phyloP scores from a whole-genome alignment of 805 yeast genomes.

The Ogataea allantospora region DNA sequence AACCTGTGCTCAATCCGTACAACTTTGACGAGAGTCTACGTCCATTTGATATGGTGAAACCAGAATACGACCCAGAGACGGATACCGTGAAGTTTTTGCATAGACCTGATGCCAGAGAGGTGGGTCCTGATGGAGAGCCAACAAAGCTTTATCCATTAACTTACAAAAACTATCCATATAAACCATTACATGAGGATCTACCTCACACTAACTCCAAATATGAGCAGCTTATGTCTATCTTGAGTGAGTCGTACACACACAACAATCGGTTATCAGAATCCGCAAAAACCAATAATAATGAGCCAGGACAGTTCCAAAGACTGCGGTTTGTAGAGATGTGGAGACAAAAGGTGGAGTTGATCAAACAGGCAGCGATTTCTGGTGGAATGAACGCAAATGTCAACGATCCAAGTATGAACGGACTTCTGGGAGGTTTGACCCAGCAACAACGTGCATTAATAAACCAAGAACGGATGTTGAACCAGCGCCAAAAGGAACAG shows the following conservation, averaged over 20 bases:
- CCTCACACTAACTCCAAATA: slow-evolving; percentile 80
- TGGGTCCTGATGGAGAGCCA: slow-evolving; percentile 5
- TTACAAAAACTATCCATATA: slow-evolving; percentile 28
- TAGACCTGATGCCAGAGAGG: slow-evolving; percentile 39
- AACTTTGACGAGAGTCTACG: slow-evolving; percentile 42
- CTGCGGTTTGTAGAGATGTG: slow-evolving; percentile 85
- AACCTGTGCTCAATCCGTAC: slow-evolving; percentile 73
- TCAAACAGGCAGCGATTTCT: slow-evolving; percentile 42
- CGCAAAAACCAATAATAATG: slow-evolving; percentile 27
- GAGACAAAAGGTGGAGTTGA: slow-evolving; percentile 61
- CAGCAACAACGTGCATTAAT: slow-evolving; percentile 30
- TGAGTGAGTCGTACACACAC: slow-evolving; percentile 49
- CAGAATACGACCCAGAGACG: slow-evolving; percentile 35
- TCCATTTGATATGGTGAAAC: slow-evolving; percentile 46
- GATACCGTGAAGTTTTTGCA: slow-evolving; percentile 36
- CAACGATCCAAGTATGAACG: slow-evolving; percentile 24
- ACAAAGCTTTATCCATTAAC: slow-evolving; percentile 12
- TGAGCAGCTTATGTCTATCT: slow-evolving; percentile 82
- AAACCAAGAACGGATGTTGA: slow-evolving; percentile 29
- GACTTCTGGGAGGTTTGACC: slow-evolving; percentile 29
- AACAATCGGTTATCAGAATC: slow-evolving; percentile 26
- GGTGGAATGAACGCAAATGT: slow-evolving; percentile 18
- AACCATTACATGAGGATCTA: slow-evolving; percentile 59
- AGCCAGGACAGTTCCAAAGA: slow-evolving; percentile 69
- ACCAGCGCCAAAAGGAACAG: slow-evolving; percentile 32